Base-by-base conservation (phyloP, 306 rosid species). In the Carpinus fangiana region DNA sequence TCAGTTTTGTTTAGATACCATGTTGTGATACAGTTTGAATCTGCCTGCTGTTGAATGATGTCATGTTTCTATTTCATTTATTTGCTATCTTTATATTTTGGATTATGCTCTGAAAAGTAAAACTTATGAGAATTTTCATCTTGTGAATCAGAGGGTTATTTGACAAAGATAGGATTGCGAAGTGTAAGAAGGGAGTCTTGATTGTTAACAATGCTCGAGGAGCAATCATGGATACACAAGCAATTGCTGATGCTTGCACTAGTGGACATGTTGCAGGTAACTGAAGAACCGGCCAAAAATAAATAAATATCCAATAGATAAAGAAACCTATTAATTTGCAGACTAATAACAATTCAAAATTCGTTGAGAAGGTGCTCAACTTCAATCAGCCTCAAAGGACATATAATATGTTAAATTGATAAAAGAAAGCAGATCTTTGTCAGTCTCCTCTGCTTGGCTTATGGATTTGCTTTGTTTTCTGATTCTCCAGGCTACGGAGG, bases 161-260 rank as follows among this genome's bases (percentile, higher is more conserved):
- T 73, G 87, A 92, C 86, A 90, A 92, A 82, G 85, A 79, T 46
- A 88, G 85, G 81, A 90, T 93, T 73, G 92, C 93, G 0, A 91
- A 92, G 87, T 91, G 90, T 78, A 90, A 88, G 93, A 93, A 89
- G 84, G 98, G 97, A 80, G 97, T 94, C 72, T 77, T 90, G 85
- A 84, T 90, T 48, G 97, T 90, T 67, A 92, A 90, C 92, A 94
- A 94, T 84, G 98, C 98, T 78, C 88, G 98, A 16, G 99, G 97
- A 4, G 99, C 99, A 28, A 87, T 95, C 69, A 89, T 93, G 99
- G 97, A 95, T 7, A 84, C 97, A 0, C 93, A 92, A 80, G 97
- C 98, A 14, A 90, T 94, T 75, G 95, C 87, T 7, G 96, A 95
- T 68, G 98, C 96, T 86, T 89, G 91, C 78, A 76, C 89, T 46